phyloP scores from a whole-genome alignment of 352 stramenopile species.

The Pythium periplocum region DNA sequence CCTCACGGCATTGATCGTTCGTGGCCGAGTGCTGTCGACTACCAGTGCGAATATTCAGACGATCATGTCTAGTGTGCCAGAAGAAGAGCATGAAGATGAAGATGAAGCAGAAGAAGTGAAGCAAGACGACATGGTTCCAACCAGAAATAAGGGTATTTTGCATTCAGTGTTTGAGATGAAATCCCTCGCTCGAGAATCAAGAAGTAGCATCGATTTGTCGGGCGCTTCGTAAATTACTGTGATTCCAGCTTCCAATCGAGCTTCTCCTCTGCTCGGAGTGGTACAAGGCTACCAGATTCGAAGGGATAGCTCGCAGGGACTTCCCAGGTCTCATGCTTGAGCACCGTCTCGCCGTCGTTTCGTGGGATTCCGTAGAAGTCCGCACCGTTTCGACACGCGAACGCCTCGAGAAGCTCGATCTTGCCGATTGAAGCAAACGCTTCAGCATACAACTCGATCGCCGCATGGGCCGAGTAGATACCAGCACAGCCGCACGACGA shows the following conservation, averaged over 20 bases:
- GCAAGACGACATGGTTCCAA: neutral
- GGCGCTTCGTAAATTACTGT: neutral
- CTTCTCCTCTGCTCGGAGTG: slow-evolving; percentile 90
- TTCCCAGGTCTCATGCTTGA: slow-evolving; percentile 88
- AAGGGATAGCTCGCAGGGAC: slow-evolving; percentile 92
- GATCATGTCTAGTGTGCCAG: too few relatives aligned
- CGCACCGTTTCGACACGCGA: slow-evolving; percentile 92
- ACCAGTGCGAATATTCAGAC: slow-evolving; percentile 1
- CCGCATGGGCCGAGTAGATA: slow-evolving; percentile 95
- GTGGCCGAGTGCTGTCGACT: slow-evolving; percentile 64
- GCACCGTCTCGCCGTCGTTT: slow-evolving; percentile 83
- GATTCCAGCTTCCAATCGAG: slow-evolving; percentile 87
- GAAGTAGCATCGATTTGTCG: too few relatives aligned
- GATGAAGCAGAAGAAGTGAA: too few relatives aligned
- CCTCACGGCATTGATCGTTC: slow-evolving; percentile 74
- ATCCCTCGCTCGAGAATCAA: neutral
- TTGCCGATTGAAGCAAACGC: slow-evolving; percentile 93
- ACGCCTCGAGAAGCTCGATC: slow-evolving; percentile 93
- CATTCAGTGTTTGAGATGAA: slow-evolving; percentile 22
- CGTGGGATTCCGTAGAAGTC: slow-evolving; percentile 96
- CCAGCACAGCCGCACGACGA: slow-evolving; percentile 91
- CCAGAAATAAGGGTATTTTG: slow-evolving; percentile 10
- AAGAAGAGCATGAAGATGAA: too few relatives aligned
- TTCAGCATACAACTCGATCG: slow-evolving; percentile 97
- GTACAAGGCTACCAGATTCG: slow-evolving; percentile 81